phyloP scores from a whole-genome alignment of 1,139 yeast species.

The Suhomyces panamericanus region DNA sequence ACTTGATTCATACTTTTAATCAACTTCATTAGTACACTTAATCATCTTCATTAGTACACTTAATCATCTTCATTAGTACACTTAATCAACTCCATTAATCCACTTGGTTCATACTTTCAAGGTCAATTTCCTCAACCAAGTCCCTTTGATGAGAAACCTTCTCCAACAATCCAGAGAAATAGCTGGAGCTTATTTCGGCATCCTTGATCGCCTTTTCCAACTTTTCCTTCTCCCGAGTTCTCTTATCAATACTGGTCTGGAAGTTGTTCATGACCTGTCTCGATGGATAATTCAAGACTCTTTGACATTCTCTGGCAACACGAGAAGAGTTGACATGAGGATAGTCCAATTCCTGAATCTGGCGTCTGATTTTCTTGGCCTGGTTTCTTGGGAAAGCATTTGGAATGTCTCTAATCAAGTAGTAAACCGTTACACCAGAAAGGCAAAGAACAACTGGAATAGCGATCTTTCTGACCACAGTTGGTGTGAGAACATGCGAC shows the following conservation, averaged over 20 bases:
- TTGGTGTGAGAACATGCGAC: conserved; percentile 30
- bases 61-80: too few relatives aligned
- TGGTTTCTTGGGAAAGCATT: conserved; percentile 84
- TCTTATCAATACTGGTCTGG: conserved; percentile 67
- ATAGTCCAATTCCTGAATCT: conserved; percentile 68
- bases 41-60: conserved; percentile 25
- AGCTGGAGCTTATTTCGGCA: conserved; percentile 59
- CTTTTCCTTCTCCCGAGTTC: conserved; percentile 59
- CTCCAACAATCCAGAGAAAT: conserved; percentile 56
- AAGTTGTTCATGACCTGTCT: conserved; percentile 80
- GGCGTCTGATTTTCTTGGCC: conserved; percentile 65
- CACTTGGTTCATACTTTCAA: conserved; percentile 49
- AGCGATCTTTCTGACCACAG: conserved; percentile 35
- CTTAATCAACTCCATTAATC: conserved; percentile 30
- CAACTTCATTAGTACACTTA: conserved; percentile 21
- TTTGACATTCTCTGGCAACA: conserved; percentile 77
- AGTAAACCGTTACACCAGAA: conserved; percentile 60
- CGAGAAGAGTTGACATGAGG: conserved; percentile 76
- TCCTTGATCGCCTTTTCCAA: conserved; percentile 54
- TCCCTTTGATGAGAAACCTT: conserved; percentile 49
- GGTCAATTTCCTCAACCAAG: conserved; percentile 50
- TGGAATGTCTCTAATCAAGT: conserved; percentile 77
- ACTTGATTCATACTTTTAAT: too few relatives aligned
- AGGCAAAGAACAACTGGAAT: conserved; percentile 53
- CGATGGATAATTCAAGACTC: conserved; percentile 77